A percentile compares a stretch with the other conserved stretches of the same genome.
These are phyloP conservation scores for Neurospora terricola DNA, from an alignment of 495 filamentous ascomycete genomes.

Conservation along the genomic window DNA sequence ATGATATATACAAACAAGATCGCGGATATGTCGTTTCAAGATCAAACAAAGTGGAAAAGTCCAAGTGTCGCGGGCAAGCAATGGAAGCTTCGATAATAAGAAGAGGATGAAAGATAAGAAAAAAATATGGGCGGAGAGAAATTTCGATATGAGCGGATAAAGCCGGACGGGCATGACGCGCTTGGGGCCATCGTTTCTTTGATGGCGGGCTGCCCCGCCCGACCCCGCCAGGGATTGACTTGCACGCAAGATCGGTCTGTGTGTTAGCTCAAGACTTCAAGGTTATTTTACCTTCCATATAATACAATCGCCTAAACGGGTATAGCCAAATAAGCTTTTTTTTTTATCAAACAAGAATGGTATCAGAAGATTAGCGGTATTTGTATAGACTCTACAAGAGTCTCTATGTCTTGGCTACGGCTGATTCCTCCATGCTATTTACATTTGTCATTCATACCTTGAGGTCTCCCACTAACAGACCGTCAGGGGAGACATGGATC, in stretches of 20 bases:
- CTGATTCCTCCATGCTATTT: fast-evolving
- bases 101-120: neutral
- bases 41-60: neutral
- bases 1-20: neutral
- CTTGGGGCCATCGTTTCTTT: neutral
- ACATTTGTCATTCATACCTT: neutral
- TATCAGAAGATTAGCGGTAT: neutral
- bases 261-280: neutral
- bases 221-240: neutral
- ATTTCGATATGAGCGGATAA: neutral
- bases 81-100: neutral
- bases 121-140: neutral
- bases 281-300: neutral
- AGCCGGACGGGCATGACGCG: neutral
- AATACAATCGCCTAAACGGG: neutral
- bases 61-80: neutral
- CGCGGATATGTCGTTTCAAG: neutral
- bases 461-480: neutral
- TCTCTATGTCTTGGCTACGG: fast-evolving
- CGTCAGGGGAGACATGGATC: neutral
- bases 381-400: neutral
- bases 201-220: neutral
- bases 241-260: neutral
- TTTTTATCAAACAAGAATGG: fast-evolving
- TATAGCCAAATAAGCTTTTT: neutral